Base-by-base conservation (phyloP, 768 basidiomycete genomes). In the Serendipita sp. region DNA sequence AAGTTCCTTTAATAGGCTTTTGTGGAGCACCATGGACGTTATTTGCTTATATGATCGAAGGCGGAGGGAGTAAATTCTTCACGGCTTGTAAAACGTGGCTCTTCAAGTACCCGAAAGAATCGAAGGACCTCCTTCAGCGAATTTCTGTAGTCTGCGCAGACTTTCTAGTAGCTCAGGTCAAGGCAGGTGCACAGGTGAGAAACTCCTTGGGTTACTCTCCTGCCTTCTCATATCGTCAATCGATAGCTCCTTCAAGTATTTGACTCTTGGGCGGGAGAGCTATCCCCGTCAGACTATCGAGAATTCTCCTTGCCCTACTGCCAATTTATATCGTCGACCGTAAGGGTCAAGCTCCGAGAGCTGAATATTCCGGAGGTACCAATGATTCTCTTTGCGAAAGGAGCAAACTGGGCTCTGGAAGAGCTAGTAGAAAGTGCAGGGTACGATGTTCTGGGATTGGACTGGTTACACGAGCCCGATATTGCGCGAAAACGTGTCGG, bases 21-120 rank as follows among this genome's bases (percentile, higher is more conserved):
- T 91, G 85, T 71, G 96, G 95, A 45, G 93, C 92, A 0, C 96
- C 96, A 1, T 98, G 96, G 96, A 99, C 96, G 2, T 81, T 98
- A 63, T 93, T 99, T 76, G 84, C 86, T 24, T 99, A 98, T 74
- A 99, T 99, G 96, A 82, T 96, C 70, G 96, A 98, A 74, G 96
- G 96, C 5, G 95, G 94, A 3, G 88, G 88, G 7, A 89, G 83
- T 74, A 93, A 92, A 75, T 89, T 89, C 13, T 83, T 90, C 69
- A 86, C 89, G 67, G 93, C 94, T 74, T 83, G 84, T 41, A 99
- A 99, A 76, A 84, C 87, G 0, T 99, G 96, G 95, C 73, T 97
- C 3, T 98, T 91, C 79, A 87, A 85, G 71, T 83, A 92, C 71
- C 93, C 94, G 0, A 81, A 86, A 67, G 86, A 88, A 74, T 89